Base-by-base conservation (phyloP, 2,329 filamentous ascomycete species). In the Tolypocladium sp. region DNA sequence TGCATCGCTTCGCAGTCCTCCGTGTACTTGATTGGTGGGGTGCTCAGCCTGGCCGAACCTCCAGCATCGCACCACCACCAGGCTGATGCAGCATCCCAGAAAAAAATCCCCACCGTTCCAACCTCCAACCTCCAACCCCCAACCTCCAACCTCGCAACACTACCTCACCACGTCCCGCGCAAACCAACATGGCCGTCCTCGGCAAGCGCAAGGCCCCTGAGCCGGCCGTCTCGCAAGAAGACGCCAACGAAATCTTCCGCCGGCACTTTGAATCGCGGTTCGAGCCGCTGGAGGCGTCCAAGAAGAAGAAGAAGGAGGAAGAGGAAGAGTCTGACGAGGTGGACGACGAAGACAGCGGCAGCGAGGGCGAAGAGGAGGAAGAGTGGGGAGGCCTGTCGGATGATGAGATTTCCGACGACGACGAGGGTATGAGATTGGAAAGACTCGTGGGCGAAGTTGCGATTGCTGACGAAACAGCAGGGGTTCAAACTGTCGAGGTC, bases 211-310 rank as follows among this genome's bases (percentile, higher is more conserved):
- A 82, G 64, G 68, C 73, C 33, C 61, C 68, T 15, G 66, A 66
- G 40, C 66, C 69, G 4, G 60, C 67, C 2, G 58, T 71, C 30
- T 74, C 70, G 1, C 71, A 76, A 46, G 77, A 83, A 63, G 81
- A 86, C 60, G 80, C 89, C 15, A 85, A 90, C 65, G 90, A 88
- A 59, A 82, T 92, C 60, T 90, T 99, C 68, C 86, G 87, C 60
- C 85, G 84, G 65, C 89, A 93, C 70, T 97, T 97, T 70, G 94
- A 97, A 74, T 84, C 90, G 35, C 87, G 89, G 69, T 97, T 97
- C 76, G 84, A 86, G 70, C 91, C 93, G 10, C 73, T 96, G 44
- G 79, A 79, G 46, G 71, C 73, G 68, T 58, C 46, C 60, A 62
- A n/a, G 12, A 22, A 37, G 9, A 52, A 35, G 17, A 35, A 30